A percentile compares a stretch with the other conserved stretches of the same genome.
These are phyloP conservation scores for Suhomyces faveliae DNA, from an alignment of 805 yeast genomes.

Conservation along the genomic window DNA sequence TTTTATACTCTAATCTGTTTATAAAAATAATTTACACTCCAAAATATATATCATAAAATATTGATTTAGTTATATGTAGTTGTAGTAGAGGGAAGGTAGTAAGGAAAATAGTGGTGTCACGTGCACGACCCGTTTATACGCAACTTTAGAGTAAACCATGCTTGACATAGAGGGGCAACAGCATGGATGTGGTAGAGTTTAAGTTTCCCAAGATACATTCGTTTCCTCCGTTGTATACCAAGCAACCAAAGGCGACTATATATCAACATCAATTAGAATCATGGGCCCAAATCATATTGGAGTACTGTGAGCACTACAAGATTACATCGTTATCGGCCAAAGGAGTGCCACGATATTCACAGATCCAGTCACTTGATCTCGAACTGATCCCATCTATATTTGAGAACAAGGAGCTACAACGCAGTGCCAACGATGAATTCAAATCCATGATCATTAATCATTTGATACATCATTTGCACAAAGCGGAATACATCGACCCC, in stretches of 20 bases:
- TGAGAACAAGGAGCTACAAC: slow-evolving; percentile 47
- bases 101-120: background rate
- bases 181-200: slow-evolving; percentile 13
- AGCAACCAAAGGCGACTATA: slow-evolving; percentile 80
- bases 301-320: slow-evolving; percentile 55
- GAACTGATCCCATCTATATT: slow-evolving; percentile 42
- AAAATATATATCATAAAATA: slow-evolving; percentile 9
- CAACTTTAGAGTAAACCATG: background rate
- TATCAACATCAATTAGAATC: slow-evolving; percentile 73
- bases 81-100: background rate
- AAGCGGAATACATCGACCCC: slow-evolving; percentile 54
- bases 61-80: background rate
- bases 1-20: slow-evolving; percentile 12
- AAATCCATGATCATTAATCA: slow-evolving; percentile 53
- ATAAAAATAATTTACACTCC: slow-evolving; percentile 13
- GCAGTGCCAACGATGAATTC: slow-evolving; percentile 56
- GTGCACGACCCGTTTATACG: background rate
- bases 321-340: slow-evolving; percentile 32
- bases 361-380: slow-evolving; percentile 17
- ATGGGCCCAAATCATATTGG: slow-evolving; percentile 68
- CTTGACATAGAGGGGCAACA: background rate
- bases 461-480: slow-evolving; percentile 51
- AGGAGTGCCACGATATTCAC: slow-evolving; percentile 32
- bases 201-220: slow-evolving; percentile 43
- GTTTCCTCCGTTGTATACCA: slow-evolving; percentile 91